Base-by-base conservation (phyloP, 495 filamentous ascomycete species). In the Haplographium delicatum region DNA sequence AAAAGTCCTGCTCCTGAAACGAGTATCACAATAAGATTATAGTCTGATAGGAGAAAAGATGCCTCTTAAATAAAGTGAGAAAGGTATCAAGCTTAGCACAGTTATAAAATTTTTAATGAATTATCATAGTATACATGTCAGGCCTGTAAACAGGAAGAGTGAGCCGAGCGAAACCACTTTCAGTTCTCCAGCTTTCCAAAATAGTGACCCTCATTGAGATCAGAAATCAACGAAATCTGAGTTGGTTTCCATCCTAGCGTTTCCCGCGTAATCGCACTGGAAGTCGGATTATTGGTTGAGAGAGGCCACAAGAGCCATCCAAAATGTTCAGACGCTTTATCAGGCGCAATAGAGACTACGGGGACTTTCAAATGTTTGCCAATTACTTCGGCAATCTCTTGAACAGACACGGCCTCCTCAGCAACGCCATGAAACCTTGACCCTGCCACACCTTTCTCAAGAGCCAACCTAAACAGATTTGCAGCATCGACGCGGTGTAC, bases 401-500 rank as follows among this genome's bases (percentile, higher is more conserved):
- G 71, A 43, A 67, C 61, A 0, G 50, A 15, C 0, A 72, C 56
- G 7, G 60, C 66, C 20, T 72, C 67, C 28, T 74, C 65, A 1
- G 57, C 72, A 19, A 68, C 65, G 7, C 59, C 68, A 53, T 76
- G 71, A 39, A 64, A 74, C 4, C 54, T 56, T 4, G 60, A 55
- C 1, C 72, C 72, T 0, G 68, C 62, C 18, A 25, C 48, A 2
- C 62, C 74, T 34, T 68, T 68, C 60, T 74, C 72, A 6, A 73
- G 53, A 1, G 67, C 72, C 2, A 72, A 62, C 4, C 67, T 63
- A 41, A 62, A 75, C 5, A 71, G 35, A 22, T 27, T 24, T 2
- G 74, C 73, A 13, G 69, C 63, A 51, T 78, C 75, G 8, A 57
- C 43, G 3, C 65, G 56, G 47, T 75, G 68, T 3, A 65, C 65